Conservation (phyloP, 345 rosid genomes). For the Laguncularia racemosa region DNA sequence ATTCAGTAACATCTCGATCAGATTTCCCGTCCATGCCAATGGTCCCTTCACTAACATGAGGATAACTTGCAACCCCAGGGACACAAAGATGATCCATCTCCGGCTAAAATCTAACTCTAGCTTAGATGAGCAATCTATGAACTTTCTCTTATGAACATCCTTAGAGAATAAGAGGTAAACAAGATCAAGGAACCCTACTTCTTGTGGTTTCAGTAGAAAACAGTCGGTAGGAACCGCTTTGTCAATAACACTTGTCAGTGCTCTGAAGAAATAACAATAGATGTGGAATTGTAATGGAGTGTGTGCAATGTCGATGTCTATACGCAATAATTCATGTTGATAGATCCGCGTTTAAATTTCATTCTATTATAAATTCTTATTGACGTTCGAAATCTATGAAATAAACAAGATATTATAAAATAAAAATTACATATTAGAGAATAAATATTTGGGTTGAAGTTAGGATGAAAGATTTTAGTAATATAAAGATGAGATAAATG, state of each 20-base stretch:
- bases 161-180: conserved; percentile 25
- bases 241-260: neutral
- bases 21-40: conserved; percentile 13
- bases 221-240: conserved; percentile 5
- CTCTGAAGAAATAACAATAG: neutral
- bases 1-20: conserved; percentile 31
- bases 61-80: conserved; percentile 34
- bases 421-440: neutral
- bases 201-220: conserved; percentile 27
- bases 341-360: no score
- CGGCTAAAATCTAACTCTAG: conserved; percentile 16
- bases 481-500: no score
- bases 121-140: conserved; percentile 16
- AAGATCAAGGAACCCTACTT: conserved; percentile 34
- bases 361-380: no score
- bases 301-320: neutral
- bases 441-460: no score
- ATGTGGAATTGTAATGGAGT: conserved; percentile 1
- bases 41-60: conserved; percentile 17
- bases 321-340: no score
- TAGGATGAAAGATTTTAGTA: neutral
- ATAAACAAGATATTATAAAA: neutral
- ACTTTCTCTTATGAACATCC: conserved; percentile 11
- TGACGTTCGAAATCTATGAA: no score
- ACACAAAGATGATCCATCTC: conserved; percentile 47